These are phyloP conservation scores for Cladophialophora chaetospira DNA, from an alignment of 2,329 filamentous ascomycete genomes.

Conservation along the genomic window DNA sequence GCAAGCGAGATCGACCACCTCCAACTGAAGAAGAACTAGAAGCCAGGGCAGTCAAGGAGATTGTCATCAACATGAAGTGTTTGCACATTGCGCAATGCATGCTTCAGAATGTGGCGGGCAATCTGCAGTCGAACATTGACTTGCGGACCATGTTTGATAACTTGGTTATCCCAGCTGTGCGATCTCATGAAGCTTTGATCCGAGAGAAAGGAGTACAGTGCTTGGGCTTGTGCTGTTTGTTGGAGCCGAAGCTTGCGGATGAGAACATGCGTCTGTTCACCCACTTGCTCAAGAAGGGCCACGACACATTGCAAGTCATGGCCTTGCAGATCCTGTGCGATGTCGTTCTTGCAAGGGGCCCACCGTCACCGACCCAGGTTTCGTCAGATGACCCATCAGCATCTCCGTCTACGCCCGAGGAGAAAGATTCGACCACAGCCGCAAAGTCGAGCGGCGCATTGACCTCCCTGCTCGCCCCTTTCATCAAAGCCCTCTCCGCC, in stretches of 20 bases:
- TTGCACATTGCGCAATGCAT: conserved; percentile 97
- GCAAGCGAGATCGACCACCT: conserved; percentile 19
- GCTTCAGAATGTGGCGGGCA: conserved; percentile 87
- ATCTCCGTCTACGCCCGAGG: neutral
- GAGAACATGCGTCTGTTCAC: conserved; percentile 93
- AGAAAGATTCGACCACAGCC: conserved; percentile 34
- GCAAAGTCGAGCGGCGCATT: conserved; percentile 5
- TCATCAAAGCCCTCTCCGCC: conserved; percentile 61
- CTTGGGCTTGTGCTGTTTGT: conserved; percentile 83
- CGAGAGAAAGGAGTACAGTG: conserved; percentile 88
- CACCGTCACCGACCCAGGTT: conserved; percentile 51
- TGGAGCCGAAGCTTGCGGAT: conserved; percentile 86
- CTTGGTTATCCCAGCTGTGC: conserved; percentile 89
- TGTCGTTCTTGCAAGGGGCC: conserved; percentile 76
- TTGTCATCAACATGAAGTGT: conserved; percentile 98
- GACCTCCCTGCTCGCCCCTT: conserved; percentile 65
- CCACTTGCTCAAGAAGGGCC: conserved; percentile 92
- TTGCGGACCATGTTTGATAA: conserved; percentile 99
- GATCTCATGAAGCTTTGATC: conserved; percentile 88
- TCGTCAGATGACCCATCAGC: neutral
- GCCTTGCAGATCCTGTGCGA: conserved; percentile 90
- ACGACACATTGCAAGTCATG: conserved; percentile 84
- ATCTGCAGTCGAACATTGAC: conserved; percentile 84
- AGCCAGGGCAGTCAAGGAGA: conserved; percentile 79
- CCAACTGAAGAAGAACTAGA: conserved; percentile 46